Evolutionary conservation across 805 yeast species (phyloP).

Genomic region (Yarrowia porcina): DNA sequence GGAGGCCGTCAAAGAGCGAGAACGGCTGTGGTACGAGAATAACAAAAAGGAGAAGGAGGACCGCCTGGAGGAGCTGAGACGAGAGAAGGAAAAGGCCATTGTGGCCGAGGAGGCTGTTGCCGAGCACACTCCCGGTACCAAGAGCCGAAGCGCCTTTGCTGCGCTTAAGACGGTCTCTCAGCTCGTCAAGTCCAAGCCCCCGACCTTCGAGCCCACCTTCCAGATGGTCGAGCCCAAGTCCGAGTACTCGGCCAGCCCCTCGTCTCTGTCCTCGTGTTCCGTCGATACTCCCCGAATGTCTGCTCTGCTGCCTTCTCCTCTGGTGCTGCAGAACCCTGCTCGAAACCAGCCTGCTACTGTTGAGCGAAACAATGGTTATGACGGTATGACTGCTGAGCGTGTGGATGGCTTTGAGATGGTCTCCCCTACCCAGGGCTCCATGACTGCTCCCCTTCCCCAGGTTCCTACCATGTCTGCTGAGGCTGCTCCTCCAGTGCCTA

Average conservation of each 20-base stretch:
- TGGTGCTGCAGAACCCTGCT: conserved; percentile 15
- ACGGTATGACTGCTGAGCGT: not conserved
- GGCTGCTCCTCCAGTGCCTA: not conserved
- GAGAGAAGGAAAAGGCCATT: not conserved
- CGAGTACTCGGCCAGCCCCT: not conserved
- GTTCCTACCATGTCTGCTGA: not conserved
- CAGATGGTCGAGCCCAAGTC: conserved; percentile 15
- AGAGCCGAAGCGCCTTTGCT: not conserved
- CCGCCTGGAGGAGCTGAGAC: not conserved
- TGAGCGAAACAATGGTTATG: not conserved
- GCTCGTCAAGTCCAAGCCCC: conserved; percentile 12
- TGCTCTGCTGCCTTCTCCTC: conserved; percentile 2
- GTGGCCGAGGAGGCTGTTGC: not conserved
- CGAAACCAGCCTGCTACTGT: not conserved
- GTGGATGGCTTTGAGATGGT: conserved; percentile 10
- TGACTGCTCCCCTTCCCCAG: not conserved
- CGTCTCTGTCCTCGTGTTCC: not conserved
- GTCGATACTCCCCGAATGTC: conserved; percentile 17
- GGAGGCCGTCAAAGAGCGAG: conserved; percentile 3
- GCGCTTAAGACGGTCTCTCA: conserved; percentile 14
- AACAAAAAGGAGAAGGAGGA: conserved; percentile 4
- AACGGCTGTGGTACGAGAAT: not conserved
- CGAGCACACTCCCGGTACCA: not conserved
- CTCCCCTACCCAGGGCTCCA: not conserved
- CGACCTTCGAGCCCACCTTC: conserved; percentile 14